Evolutionary conservation across 1,284 basidiomycete genomes (phyloP), one percentile per base, ranked within the genome.

Genomic region (Pseudozyma pruni): DNA sequence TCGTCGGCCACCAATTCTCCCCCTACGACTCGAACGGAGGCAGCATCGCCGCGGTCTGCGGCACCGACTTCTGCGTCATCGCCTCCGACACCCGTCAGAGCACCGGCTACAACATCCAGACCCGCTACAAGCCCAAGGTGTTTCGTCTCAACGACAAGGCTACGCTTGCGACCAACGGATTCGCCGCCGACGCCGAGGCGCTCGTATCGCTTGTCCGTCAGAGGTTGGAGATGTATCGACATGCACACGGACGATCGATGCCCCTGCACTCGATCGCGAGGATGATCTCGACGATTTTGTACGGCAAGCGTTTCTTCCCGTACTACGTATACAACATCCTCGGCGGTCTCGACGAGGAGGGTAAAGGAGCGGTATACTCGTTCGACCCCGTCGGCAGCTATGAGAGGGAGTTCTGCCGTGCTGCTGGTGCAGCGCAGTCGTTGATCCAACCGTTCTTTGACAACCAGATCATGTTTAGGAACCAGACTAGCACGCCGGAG

Each of bases 321-420:
- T 82, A 81, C 66, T 82, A 82, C 69, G 80, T 81, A 20, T 81
- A 80, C 71, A 82, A 82, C 52, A 80, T 82, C 33, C 66, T 82
- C n/a, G 80, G 80, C 7, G 80, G 80, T 9, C 56, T 82, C 11
- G 80, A 82, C 39, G 80, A 82, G 43, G 63, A 82, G 27, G 80
- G 80, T 2, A 78, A 76, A 19, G 80, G 80, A 16, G 80, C 79
- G 16, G 80, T 82, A 13, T 82, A 79, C 64, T 72, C 67, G 23
- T 82, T 81, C 56, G 80, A 82, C 49, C 80, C 80, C 2, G 80
- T 82, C 8, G 80, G 80, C 14, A 76, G 71, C 45, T 81, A 81
- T 60, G 80, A 82, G 70, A 53, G 80, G 16, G 76, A 78, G 23
- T 73, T 79, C 23, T 82, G 80, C 73, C 59, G 77, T 11, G 80